These are phyloP conservation scores for Chlorella sorokiniana DNA, from an alignment of 139 green algal species.

Conservation along the genomic window DNA sequence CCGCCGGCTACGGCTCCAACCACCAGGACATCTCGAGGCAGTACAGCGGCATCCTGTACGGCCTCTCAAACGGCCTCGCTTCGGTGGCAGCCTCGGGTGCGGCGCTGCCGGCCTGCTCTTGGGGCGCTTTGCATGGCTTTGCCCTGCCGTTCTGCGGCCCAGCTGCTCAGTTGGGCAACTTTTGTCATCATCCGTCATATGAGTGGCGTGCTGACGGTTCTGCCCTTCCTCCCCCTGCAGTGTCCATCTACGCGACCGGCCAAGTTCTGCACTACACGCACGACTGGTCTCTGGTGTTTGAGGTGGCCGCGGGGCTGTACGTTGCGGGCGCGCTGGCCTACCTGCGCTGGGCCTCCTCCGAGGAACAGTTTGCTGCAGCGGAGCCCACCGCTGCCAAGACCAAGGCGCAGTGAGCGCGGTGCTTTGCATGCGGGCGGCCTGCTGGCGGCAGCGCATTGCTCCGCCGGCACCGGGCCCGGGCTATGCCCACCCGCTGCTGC, in stretches of 20 bases:
- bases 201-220: neutral
- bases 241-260: conserved; percentile 25
- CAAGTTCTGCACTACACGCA: conserved; percentile 62
- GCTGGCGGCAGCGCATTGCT: too few relatives aligned
- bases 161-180: too few relatives aligned
- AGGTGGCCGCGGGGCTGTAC: conserved; percentile 61
- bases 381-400: neutral
- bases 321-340: conserved; percentile 55
- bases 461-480: too few relatives aligned
- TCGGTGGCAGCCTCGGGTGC: conserved; percentile 62
- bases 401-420: neutral
- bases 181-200: too few relatives aligned
- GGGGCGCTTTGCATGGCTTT: neutral
- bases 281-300: conserved; percentile 68
- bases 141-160: too few relatives aligned
- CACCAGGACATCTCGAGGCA: conserved; percentile 79
- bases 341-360: conserved; percentile 49
- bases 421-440: too few relatives aligned
- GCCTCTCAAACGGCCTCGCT: conserved; percentile 75
- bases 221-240: neutral
- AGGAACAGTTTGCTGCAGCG: conserved; percentile 53
- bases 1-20: conserved; percentile 76
- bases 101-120: conserved; percentile 52
- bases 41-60: conserved; percentile 77
- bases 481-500: too few relatives aligned